Base-by-base conservation (phyloP, 306 rosid species). In the Ormosia semicastrata region DNA sequence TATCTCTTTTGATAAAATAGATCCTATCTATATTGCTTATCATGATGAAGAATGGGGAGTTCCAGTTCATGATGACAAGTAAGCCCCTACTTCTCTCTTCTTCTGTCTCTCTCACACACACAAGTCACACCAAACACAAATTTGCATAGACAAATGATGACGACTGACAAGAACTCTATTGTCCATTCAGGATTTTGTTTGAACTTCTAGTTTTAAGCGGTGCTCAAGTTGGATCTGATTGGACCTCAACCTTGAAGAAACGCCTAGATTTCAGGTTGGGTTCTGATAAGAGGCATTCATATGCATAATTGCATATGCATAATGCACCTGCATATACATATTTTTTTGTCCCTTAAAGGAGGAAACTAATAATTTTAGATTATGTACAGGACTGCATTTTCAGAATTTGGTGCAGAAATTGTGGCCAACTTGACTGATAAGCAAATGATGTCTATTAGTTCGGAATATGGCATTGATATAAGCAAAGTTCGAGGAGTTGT, bases 41-140 rank as follows among this genome's bases (percentile, higher is more conserved):
- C 99, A 96, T 83, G 99, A 96, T 81, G 89, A 96, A 87, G 99
- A 96, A 86, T 96, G 99, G 99, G 99, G 99, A 49, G 99, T 93
- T 85, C 98, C 99, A 44, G 89, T 93, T 83, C 97, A 89, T 83
- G 98, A 96, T 85, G 99, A 96, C 94, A 91, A 88, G 99, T 96
- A 90, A 92, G 96, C 36, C 41, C 70, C 43, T 63, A 37, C 79
- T 12, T 80, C 58, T 59, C 78, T 71, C 75, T 71, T 49, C 75
- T 75, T 73, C 17, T 71, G 49, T 73, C 64, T 14, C 64, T 14
- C 59, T 47, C 46, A 43, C 18, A 17, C 34, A 41, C 37, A 82
- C 46, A 56, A 6, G 34, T 10, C 15, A 77, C 49, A 44, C 7
- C 52, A 70, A 49, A 53, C 10, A 64, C 2, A 18, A 50, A 68